A percentile compares a stretch with the other conserved stretches of the same genome.
Evolutionary conservation across 176 grass and related monocot species (phyloP).

Genomic region (Oropetium thomaeum): DNA sequence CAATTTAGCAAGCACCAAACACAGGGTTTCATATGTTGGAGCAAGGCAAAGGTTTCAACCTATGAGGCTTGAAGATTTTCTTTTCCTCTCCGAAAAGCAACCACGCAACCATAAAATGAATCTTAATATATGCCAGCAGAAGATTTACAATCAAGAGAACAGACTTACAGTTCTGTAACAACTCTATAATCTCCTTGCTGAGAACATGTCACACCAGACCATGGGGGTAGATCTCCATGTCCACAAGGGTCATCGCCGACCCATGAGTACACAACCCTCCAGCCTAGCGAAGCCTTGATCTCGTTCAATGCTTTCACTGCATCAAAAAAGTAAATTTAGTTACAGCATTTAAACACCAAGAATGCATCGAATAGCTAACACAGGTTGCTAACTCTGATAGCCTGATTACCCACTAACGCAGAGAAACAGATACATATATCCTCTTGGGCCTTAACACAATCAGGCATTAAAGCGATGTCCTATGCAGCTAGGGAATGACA

Average conservation of each 20-base stretch:
- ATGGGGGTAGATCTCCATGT: conserved; percentile 82
- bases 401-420: background rate
- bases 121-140: background rate
- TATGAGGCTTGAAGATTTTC: background rate
- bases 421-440: background rate
- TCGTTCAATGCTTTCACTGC: conserved; percentile 99
- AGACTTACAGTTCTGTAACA: conserved; percentile 89
- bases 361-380: background rate
- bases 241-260: conserved; percentile 96
- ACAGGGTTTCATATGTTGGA: background rate
- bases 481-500: background rate
- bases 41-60: background rate
- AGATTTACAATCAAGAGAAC: conserved; percentile 9
- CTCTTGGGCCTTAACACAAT: background rate
- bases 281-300: conserved; percentile 90
- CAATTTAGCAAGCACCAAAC: background rate
- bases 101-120: background rate
- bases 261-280: conserved; percentile 99
- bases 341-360: background rate
- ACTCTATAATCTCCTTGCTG: conserved; percentile 96
- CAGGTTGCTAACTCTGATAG: background rate
- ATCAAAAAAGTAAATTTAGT: conserved; percentile 27
- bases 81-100: background rate
- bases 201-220: conserved; percentile 97
- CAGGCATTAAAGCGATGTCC: background rate